A percentile compares a stretch with the other conserved stretches of the same genome.
Conservation (phyloP, 148 eudicot genomes). For the Suaeda aralocaspica region DNA sequence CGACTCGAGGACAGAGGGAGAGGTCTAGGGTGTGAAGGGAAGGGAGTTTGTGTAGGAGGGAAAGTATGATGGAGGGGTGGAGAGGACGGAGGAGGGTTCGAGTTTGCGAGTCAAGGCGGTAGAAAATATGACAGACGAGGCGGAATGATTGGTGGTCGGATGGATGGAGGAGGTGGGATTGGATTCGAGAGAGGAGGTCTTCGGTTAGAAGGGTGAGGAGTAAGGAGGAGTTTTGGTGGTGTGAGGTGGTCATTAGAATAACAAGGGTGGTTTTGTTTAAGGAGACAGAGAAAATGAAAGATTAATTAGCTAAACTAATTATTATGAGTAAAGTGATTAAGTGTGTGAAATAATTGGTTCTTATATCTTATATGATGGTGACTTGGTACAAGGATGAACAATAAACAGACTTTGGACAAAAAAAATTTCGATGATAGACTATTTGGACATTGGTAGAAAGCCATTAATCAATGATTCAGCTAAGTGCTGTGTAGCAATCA, state of each 20-base stretch:
- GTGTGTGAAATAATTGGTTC: neutral
- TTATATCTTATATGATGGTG: no score
- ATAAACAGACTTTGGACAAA: no score
- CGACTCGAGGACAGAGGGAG: conserved; percentile 55
- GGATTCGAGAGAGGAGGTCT: conserved; percentile 47
- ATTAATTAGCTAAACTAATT: no score
- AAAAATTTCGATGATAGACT: no score
- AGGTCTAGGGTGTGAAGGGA: conserved; percentile 48
- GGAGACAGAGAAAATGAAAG: no score
- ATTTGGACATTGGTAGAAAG: no score
- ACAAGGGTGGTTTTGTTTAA: neutral
- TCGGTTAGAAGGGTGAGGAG: conserved; percentile 44
- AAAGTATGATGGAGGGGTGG: conserved; percentile 42
- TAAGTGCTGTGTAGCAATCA: no score
- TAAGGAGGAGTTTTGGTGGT: conserved; percentile 4
- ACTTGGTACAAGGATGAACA: no score
- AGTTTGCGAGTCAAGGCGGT: conserved; percentile 42
- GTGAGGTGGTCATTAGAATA: neutral
- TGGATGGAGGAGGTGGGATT: conserved; percentile 30
- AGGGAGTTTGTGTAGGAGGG: conserved; percentile 36
- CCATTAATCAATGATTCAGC: no score
- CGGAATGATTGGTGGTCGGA: conserved; percentile 55
- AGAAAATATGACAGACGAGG: conserved; percentile 42
- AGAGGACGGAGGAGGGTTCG: conserved; percentile 52
- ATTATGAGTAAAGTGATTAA: neutral